Conservation (phyloP, 345 rosid species). For the Gossypium longicalyx region DNA sequence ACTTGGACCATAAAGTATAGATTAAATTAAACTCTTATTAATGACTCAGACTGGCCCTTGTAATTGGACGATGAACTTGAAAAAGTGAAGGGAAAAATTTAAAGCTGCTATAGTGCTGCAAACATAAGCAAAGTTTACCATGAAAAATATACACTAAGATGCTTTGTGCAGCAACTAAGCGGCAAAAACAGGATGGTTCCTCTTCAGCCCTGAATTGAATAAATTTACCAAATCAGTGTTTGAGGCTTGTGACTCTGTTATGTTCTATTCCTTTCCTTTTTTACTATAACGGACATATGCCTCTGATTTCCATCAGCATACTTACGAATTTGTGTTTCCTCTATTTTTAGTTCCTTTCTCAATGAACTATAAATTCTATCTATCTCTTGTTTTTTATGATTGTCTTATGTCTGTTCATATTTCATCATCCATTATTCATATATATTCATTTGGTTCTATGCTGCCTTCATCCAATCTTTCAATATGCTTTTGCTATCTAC, state of each 20-base stretch:
- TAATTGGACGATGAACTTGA: neutral
- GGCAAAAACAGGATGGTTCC: neutral
- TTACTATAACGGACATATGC: neutral
- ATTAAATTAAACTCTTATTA: no score
- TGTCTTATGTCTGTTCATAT: neutral
- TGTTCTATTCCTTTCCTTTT: neutral
- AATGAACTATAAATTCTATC: neutral
- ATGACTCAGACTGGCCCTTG: no score
- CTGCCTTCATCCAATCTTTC: neutral
- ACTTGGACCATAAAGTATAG: no score
- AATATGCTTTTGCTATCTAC: neutral
- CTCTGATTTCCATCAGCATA: neutral
- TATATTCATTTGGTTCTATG: neutral
- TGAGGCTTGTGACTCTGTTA: neutral
- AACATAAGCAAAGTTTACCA: neutral
- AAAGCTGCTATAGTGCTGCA: neutral
- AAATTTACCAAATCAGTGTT: neutral
- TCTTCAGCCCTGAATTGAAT: neutral
- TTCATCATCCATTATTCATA: neutral
- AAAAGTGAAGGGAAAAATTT: neutral
- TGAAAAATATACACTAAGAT: neutral
- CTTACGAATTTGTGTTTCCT: neutral
- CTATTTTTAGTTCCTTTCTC: neutral
- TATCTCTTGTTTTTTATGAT: neutral
- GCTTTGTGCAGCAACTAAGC: neutral